These are phyloP conservation scores for Colletotrichum theobromicola DNA, from an alignment of 2,329 filamentous ascomycete species.

Conservation along the genomic window DNA sequence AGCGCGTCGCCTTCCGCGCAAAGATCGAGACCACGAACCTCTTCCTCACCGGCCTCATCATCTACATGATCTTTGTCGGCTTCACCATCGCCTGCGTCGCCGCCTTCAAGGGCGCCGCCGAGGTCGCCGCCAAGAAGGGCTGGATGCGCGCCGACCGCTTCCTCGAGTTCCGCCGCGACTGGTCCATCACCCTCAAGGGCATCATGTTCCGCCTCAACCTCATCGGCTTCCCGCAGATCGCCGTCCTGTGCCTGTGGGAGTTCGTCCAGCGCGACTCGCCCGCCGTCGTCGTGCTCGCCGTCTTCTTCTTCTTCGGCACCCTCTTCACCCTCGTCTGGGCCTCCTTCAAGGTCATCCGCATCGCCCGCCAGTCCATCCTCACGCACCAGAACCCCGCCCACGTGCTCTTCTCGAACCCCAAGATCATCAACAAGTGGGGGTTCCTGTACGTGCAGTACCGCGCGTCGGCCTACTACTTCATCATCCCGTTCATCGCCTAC, in stretches of 20 bases:
- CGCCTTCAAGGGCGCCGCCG: slow-evolving; percentile 81
- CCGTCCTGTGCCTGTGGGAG: slow-evolving; percentile 91
- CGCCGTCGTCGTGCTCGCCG: slow-evolving; percentile 83
- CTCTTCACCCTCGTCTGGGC: slow-evolving; percentile 82
- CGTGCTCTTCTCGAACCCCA: slow-evolving; percentile 93
- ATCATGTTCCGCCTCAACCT: slow-evolving; percentile 90
- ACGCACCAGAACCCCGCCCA: slow-evolving; percentile 98
- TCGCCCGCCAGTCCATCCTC: slow-evolving; percentile 84
- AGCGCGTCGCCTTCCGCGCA: slow-evolving; percentile 86
- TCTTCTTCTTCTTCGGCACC: slow-evolving; percentile 88
- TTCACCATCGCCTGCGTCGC: slow-evolving; percentile 75
- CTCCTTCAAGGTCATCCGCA: slow-evolving; percentile 84
- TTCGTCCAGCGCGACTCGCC: slow-evolving; percentile 85
- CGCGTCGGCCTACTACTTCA: slow-evolving; percentile 94
- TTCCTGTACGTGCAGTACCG: slow-evolving; percentile 98
- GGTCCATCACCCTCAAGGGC: slow-evolving; percentile 90
- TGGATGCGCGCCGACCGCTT: slow-evolving; percentile 88
- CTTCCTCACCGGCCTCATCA: slow-evolving; percentile 89
- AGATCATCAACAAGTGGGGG: slow-evolving; percentile 95
- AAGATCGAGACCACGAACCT: slow-evolving; percentile 89
- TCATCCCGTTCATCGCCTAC: slow-evolving; percentile 80
- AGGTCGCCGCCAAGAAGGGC: slow-evolving; percentile 74
- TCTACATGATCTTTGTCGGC: slow-evolving; percentile 85
- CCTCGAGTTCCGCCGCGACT: slow-evolving; percentile 91
- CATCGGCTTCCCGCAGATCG: slow-evolving; percentile 91